phyloP scores from a whole-genome alignment of 495 filamentous ascomycete genomes.

The Xylaria cubensis region DNA sequence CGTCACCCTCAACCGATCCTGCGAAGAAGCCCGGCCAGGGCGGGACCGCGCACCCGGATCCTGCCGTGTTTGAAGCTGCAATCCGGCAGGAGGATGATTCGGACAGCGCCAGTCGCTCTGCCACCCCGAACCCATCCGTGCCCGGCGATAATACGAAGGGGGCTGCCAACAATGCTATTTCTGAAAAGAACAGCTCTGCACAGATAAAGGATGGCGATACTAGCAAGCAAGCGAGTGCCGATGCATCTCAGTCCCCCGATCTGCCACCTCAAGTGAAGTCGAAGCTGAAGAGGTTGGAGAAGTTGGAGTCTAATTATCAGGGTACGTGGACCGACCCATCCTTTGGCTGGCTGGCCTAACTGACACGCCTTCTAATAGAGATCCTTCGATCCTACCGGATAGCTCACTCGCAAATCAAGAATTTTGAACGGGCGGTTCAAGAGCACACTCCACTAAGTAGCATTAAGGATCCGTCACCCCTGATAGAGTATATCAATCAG shows the following conservation, averaged over 20 bases:
- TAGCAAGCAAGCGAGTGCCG: constrained; percentile 28
- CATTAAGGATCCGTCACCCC: constrained; percentile 80
- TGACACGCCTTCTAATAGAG: constrained; percentile 57
- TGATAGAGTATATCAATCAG: constrained; percentile 95
- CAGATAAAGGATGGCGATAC: constrained; percentile 41
- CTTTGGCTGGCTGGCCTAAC: constrained; percentile 14
- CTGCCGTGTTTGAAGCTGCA: constrained; percentile 81
- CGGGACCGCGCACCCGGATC: constrained; percentile 65
- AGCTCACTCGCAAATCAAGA: constrained; percentile 90
- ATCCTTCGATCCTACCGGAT: constrained; percentile 88
- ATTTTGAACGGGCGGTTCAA: constrained; percentile 86
- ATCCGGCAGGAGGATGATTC: constrained; percentile 79
- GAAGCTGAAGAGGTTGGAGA: constrained; percentile 78
- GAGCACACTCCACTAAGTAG: constrained; percentile 91
- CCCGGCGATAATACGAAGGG: constrained; percentile 30
- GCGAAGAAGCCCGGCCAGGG: constrained; percentile 57
- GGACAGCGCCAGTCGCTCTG: constrained; percentile 58
- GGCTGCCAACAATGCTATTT: constrained; percentile 36
- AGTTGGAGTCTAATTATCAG: constrained; percentile 83
- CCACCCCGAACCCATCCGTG: constrained; percentile 56
- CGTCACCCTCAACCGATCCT: constrained; percentile 32
- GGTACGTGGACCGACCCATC: constrained; percentile 59
- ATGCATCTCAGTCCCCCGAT: constrained; percentile 50
- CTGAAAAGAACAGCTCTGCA: constrained; percentile 37
- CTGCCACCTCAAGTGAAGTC: constrained; percentile 76